phyloP scores from a whole-genome alignment of 2,329 filamentous ascomycete genomes.

The Xylariaceae sp. region DNA sequence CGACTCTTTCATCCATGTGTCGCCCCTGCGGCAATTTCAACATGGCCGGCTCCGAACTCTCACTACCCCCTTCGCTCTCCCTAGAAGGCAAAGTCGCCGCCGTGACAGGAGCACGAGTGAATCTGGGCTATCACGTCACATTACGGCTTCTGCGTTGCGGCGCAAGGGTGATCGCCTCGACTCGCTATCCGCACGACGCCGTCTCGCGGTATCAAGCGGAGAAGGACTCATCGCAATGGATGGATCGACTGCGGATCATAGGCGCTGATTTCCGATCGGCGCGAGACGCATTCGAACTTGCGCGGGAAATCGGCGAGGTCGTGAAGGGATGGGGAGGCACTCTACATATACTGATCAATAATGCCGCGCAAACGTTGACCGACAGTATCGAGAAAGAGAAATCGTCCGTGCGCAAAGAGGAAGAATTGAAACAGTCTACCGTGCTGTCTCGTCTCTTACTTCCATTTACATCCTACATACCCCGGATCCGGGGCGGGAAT shows the following conservation, averaged over 20 bases:
- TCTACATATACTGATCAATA: slow-evolving; percentile 14
- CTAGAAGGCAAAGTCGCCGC: slow-evolving; percentile 3
- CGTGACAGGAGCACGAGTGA: slow-evolving; percentile 7
- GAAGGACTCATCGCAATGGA: slow-evolving; percentile 6
- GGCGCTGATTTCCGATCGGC: slow-evolving; percentile 10
- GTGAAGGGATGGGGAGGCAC: slow-evolving; percentile 8
- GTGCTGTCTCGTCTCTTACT: neutral
- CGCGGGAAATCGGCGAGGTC: slow-evolving; percentile 1
- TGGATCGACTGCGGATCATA: slow-evolving; percentile 5
- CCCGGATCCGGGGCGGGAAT: slow-evolving; percentile 5
- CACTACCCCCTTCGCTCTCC: neutral
- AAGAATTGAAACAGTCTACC: neutral
- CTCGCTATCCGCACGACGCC: slow-evolving; percentile 13
- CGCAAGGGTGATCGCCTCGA: slow-evolving; percentile 10
- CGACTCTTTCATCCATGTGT: slow-evolving; percentile 8
- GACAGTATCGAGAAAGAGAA: slow-evolving; percentile 11
- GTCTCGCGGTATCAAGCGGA: slow-evolving; percentile 6
- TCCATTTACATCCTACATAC: neutral
- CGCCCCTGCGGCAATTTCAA: slow-evolving; percentile 12
- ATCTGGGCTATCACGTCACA: slow-evolving; percentile 8
- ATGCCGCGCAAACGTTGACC: slow-evolving; percentile 11
- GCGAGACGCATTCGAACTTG: slow-evolving; percentile 11
- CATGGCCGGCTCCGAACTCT: slow-evolving; percentile 1
- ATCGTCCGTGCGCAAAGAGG: neutral
- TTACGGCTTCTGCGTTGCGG: slow-evolving; percentile 11